Percentiles rank a stretch among this genome's conserved stretches.
phyloP scores from a whole-genome alignment of 306 rosid genomes.

The Casuarina cunninghamiana region DNA sequence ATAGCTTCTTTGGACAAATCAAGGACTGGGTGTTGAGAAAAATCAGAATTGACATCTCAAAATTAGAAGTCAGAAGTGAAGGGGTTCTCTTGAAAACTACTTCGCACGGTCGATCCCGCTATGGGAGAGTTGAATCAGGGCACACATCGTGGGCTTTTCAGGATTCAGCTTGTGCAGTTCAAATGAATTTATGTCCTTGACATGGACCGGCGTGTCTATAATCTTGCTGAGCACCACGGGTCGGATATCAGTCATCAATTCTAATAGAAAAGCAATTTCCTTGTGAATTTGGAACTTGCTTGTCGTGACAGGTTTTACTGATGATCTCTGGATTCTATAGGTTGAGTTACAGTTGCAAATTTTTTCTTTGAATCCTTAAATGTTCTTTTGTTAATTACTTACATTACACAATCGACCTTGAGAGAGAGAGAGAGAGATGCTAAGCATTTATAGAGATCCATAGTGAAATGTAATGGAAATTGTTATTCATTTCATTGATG shows the following conservation, averaged over 20 bases:
- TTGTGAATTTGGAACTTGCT: constrained; percentile 23
- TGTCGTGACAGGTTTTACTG: constrained; percentile 11
- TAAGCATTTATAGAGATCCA: constrained; percentile 16
- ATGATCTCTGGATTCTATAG: constrained; percentile 2
- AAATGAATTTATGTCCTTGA: not conserved
- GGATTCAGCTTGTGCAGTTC: constrained; percentile 24
- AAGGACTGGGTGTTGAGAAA: not conserved
- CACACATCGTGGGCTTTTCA: constrained; percentile 16
- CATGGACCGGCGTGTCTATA: constrained; percentile 3
- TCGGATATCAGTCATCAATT: constrained; percentile 20
- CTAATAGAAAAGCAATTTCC: constrained; percentile 8
- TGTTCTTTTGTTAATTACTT: not conserved
- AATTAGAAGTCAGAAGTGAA: no score
- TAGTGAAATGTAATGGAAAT: not conserved
- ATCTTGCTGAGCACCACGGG: constrained; percentile 12
- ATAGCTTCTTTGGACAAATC: constrained; percentile 19
- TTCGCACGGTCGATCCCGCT: constrained; percentile 6
- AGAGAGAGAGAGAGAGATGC: not conserved
- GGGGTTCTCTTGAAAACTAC: not conserved
- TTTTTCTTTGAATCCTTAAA: not conserved
- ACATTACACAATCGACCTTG: constrained; percentile 3
- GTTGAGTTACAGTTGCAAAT: not conserved
- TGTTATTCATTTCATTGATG: constrained; percentile 9
- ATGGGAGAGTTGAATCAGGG: constrained; percentile 17
- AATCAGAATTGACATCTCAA: constrained; percentile 12